Percentiles rank a stretch among this genome's conserved stretches.
Evolutionary conservation across 225 moss, liverwort and hornwort genomes (phyloP).

Genomic region (Bryum argenteum): DNA sequence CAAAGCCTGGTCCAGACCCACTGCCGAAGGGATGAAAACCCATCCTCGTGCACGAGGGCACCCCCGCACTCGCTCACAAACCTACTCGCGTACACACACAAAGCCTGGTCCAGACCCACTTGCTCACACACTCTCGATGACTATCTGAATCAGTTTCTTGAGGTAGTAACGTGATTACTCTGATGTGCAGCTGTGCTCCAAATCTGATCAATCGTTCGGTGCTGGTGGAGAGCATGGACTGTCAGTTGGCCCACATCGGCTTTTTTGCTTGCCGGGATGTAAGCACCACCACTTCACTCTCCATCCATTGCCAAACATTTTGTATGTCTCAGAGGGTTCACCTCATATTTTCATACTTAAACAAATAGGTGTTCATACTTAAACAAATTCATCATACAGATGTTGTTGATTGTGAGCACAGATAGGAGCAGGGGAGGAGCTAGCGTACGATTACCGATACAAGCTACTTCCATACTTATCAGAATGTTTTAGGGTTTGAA

Average conservation of each 20-base stretch:
- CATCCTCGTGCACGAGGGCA: too few relatives aligned
- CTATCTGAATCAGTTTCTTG: neutral
- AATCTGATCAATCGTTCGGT: conserved; percentile 82
- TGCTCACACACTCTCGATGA: too few relatives aligned
- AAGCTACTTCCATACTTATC: conserved; percentile 78
- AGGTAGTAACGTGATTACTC: neutral
- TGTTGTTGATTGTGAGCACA: conserved; percentile 37
- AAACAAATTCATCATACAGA: too few relatives aligned
- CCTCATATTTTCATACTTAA: too few relatives aligned
- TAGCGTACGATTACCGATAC: conserved; percentile 90
- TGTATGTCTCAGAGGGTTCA: too few relatives aligned
- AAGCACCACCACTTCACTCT: conserved; percentile 29
- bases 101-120: too few relatives aligned
- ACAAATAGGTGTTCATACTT: too few relatives aligned
- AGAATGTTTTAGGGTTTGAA: too few relatives aligned
- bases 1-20: too few relatives aligned
- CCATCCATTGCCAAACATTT: neutral
- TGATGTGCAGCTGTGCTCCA: conserved; percentile 68
- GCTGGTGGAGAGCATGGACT: conserved; percentile 89
- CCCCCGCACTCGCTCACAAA: too few relatives aligned
- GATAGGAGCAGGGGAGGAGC: conserved; percentile 81
- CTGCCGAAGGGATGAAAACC: too few relatives aligned
- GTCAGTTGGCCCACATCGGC: conserved; percentile 87
- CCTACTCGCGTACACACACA: too few relatives aligned
- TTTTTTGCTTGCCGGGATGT: conserved; percentile 86